These are phyloP conservation scores for Phytophthora hibernalis DNA, from an alignment of 352 stramenopile genomes.

Conservation along the genomic window DNA sequence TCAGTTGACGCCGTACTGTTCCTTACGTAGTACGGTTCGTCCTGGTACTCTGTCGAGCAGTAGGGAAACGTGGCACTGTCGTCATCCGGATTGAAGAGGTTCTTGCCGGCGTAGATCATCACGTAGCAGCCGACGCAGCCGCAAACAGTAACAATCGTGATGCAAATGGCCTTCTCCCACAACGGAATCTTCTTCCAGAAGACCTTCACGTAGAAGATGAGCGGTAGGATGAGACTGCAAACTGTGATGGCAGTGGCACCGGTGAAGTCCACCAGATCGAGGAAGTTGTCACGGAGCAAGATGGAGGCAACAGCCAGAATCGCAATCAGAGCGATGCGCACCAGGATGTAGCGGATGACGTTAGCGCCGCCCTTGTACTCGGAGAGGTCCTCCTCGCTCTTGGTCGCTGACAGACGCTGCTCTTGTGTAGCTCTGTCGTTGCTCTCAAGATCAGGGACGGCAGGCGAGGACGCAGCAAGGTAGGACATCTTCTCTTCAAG, in stretches of 20 bases:
- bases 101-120: constrained; percentile 42
- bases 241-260: constrained; percentile 51
- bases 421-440: constrained; percentile 16
- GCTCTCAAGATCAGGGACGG: constrained; percentile 32
- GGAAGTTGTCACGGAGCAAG: constrained; percentile 52
- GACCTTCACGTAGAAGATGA: constrained; percentile 61
- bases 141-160: constrained; percentile 41
- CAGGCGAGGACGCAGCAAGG: constrained; percentile 27
- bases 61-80: constrained; percentile 54
- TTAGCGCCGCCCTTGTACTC: constrained; percentile 47
- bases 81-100: constrained; percentile 34
- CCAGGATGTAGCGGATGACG: constrained; percentile 39
- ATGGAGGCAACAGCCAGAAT: constrained; percentile 48
- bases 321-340: constrained; percentile 46
- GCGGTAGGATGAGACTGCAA: constrained; percentile 53
- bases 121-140: constrained; percentile 45
- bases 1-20: constrained; percentile 14
- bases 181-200: constrained; percentile 48
- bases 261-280: constrained; percentile 58
- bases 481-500: constrained; percentile 45
- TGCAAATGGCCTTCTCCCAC: constrained; percentile 49
- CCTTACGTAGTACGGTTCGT: constrained; percentile 65
- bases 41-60: constrained; percentile 55
- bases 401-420: constrained; percentile 12
- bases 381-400: constrained; percentile 40